phyloP scores from a whole-genome alignment of 306 rosid species.

The Acacia crassicarpa region DNA sequence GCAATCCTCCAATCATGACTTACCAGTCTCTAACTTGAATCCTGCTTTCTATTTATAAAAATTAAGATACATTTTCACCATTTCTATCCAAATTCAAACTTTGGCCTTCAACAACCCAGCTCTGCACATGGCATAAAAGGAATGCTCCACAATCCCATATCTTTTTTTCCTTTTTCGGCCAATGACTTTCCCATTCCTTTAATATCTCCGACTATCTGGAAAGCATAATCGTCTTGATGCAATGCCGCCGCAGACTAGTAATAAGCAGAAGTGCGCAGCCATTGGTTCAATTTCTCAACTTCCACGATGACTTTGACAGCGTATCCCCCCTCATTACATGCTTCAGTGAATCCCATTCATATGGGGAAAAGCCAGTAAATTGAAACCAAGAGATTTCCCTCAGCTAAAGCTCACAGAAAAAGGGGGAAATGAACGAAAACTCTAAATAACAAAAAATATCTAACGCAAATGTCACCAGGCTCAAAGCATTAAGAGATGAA shows the following conservation, averaged over 20 bases:
- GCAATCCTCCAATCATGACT: conserved; percentile 24
- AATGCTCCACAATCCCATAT: neutral
- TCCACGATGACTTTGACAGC: neutral
- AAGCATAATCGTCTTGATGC: conserved; percentile 7
- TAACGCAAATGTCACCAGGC: neutral
- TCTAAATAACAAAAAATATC: neutral
- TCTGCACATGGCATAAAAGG: neutral
- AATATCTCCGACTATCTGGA: neutral
- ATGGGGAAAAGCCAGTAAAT: neutral
- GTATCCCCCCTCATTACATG: neutral
- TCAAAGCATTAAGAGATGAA: conserved; percentile 9
- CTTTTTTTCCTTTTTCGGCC: neutral
- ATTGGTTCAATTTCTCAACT: neutral
- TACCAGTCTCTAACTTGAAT: neutral
- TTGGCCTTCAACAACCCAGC: conserved; percentile 5
- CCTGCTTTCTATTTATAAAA: neutral
- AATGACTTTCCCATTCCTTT: neutral
- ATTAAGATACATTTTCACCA: neutral
- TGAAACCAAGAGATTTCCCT: neutral
- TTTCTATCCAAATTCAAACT: conserved; percentile 18
- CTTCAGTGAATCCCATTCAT: neutral
- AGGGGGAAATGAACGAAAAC: neutral
- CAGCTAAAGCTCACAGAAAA: neutral
- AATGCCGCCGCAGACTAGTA: neutral
- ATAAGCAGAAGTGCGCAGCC: conserved; percentile 8